A percentile compares a stretch with the other conserved stretches of the same genome.
phyloP scores from a whole-genome alignment of 495 filamentous ascomycete genomes.

The Aspergillus sparsus region DNA sequence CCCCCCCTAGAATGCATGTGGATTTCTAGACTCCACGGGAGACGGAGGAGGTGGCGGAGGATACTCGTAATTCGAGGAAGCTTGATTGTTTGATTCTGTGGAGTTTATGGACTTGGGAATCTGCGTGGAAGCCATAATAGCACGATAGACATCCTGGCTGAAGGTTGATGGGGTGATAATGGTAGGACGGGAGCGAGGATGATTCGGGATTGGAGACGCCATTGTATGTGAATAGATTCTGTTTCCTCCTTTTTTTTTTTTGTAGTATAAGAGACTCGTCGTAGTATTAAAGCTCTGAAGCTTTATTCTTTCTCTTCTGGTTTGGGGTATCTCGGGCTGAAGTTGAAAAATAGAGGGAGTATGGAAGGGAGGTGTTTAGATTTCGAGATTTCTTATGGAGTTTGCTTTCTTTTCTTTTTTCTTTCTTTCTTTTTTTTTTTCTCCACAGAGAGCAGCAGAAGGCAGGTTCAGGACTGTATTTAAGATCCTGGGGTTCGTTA shows the following conservation, averaged over 20 bases:
- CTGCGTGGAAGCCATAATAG: conserved; percentile 38
- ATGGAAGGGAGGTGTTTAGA: no score
- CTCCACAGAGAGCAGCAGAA: no score
- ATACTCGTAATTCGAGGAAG: conserved; percentile 14
- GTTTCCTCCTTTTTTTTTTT: conserved; percentile 3
- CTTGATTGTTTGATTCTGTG: conserved; percentile 4
- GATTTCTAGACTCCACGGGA: conserved; percentile 40
- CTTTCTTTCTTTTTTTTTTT: no score
- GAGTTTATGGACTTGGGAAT: conserved; percentile 35
- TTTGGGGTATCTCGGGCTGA: no score
- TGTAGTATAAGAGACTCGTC: not conserved
- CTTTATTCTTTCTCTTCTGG: no score
- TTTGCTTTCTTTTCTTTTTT: no score
- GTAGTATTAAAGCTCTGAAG: no score
- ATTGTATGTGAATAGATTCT: conserved; percentile 21
- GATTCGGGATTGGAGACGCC: conserved; percentile 26
- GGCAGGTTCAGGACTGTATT: not conserved
- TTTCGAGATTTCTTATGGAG: no score
- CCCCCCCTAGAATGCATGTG: conserved; percentile 9
- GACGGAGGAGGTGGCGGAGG: conserved; percentile 51
- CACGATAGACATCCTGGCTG: conserved; percentile 46
- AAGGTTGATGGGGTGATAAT: conserved; percentile 37
- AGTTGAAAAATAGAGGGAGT: no score
- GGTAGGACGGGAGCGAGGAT: conserved; percentile 24
- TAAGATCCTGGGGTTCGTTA: not conserved